phyloP scores from a whole-genome alignment of 2,329 filamentous ascomycete genomes.

The Chaetoscypha palmicola region DNA sequence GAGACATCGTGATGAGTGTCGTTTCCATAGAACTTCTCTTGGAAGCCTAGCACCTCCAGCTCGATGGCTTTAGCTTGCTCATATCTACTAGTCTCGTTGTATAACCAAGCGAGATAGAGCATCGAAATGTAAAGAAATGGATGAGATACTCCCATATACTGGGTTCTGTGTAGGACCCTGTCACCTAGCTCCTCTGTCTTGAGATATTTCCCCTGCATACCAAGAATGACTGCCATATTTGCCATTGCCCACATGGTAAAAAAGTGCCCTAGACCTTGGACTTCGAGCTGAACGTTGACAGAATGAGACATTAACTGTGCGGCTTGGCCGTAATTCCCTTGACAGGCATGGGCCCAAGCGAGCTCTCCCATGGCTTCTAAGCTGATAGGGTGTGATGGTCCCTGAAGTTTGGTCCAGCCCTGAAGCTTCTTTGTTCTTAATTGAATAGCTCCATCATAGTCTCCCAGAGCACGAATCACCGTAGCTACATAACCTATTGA shows the following conservation, averaged over 20 bases:
- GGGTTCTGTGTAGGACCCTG: neutral
- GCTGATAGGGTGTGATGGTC: conserved; percentile 1
- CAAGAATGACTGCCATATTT: conserved; percentile 5
- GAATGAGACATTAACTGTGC: neutral
- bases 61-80: conserved; percentile 1
- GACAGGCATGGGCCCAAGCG: neutral
- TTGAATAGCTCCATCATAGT: neutral
- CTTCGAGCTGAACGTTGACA: neutral
- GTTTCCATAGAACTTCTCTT: neutral
- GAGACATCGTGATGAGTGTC: conserved; percentile 1
- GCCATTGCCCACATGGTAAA: conserved; percentile 8
- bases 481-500: conserved; percentile 1
- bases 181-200: conserved; percentile 4
- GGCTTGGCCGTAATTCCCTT: conserved; percentile 1
- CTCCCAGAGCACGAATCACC: neutral
- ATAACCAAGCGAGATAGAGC: conserved; percentile 5
- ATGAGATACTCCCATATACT: conserved; percentile 1
- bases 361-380: conserved; percentile 6
- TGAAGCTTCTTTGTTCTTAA: conserved; percentile 1
- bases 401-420: conserved; percentile 2
- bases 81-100: conserved; percentile 3
- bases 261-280: conserved; percentile 1
- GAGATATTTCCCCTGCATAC: conserved; percentile 3
- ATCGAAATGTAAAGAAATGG: conserved; percentile 2
- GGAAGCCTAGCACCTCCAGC: conserved; percentile 4